Base-by-base conservation (phyloP, 2,329 filamentous ascomycete species). In the Aspergillus spinulosporus region DNA sequence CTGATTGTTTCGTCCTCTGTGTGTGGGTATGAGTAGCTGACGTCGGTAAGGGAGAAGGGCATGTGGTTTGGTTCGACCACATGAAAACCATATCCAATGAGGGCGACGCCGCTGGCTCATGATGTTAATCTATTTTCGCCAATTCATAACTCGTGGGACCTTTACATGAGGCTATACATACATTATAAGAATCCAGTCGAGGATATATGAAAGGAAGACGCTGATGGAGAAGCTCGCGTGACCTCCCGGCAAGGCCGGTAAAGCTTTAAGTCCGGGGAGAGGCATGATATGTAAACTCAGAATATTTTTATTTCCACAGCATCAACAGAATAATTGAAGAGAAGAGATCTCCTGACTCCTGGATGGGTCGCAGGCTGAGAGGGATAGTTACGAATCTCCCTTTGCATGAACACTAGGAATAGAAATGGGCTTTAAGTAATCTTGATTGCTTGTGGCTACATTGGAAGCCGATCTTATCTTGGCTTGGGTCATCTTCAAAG, bases 21-120 rank as follows among this genome's bases (percentile, higher is more conserved):
- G 64, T 83, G 86, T 0, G 92, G 92, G 64, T 88, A 95, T 14
- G 90, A 89, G 66, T 97, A 96, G 59, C 84, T 83, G 21, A 87
- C 84, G 66, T 97, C 87, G 61, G 85, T 78, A 5, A 90, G 81
- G 34, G 84, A 86, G 71, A 94, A 93, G 0, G 87, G 86, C 36
- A 86, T 81, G 64, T 85, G 84, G 66, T 86, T 89, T 0, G 89
- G 88, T 0, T 80, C 77, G 50, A 86, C 74, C 45, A 76, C 76
- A 58, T 82, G 83, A 62, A 90, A 81, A 5, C 80, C 78, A 54
- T 76, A 82, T 54, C 86, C 86, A 37, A 88, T 75, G 11, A 78
- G 80, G 28, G 81, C 84, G 21, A 85, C 82, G 14, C 73, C 79
- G 39, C 82, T 84, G 64, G 5, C 4, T 9, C n/a, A 15, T 64